Conservation (phyloP, 331 rosid genomes). For the Malus hybrid region DNA sequence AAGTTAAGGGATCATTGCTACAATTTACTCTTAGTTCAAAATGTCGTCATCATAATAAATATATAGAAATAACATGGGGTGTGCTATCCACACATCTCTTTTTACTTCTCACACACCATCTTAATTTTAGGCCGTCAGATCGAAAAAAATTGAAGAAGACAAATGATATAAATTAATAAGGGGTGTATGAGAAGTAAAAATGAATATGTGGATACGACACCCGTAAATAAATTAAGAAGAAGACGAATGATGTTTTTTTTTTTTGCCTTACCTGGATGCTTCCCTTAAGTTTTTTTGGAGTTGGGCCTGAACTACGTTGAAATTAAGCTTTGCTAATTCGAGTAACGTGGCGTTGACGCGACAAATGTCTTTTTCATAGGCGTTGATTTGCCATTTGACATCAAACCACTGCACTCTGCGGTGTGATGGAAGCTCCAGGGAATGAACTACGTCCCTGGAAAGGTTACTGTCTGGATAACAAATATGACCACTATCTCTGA, state of each 20-base stretch:
- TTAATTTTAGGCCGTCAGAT: too few species aligned
- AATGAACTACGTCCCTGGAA: slow-evolving; percentile 25
- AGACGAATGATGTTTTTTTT: not conserved
- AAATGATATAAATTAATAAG: too few species aligned
- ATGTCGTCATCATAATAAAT: too few species aligned
- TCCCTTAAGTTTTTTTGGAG: slow-evolving; percentile 48
- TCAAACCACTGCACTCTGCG: slow-evolving; percentile 62
- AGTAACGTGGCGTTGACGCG: slow-evolving; percentile 9
- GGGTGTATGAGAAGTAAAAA: too few species aligned
- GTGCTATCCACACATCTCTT: too few species aligned
- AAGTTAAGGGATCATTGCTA: too few species aligned
- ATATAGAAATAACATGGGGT: too few species aligned
- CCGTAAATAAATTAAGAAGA: too few species aligned
- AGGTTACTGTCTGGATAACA: not conserved
- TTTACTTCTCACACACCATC: too few species aligned
- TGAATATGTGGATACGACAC: too few species aligned
- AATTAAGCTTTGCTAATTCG: slow-evolving; percentile 41
- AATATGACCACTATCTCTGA: slow-evolving; percentile 1
- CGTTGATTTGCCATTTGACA: slow-evolving; percentile 37
- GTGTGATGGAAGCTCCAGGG: slow-evolving; percentile 42
- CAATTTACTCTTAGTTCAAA: too few species aligned
- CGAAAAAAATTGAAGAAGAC: too few species aligned
- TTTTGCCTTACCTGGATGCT: slow-evolving; percentile 25
- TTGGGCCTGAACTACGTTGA: slow-evolving; percentile 36
- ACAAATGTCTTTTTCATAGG: slow-evolving; percentile 2